phyloP scores from a whole-genome alignment of 495 filamentous ascomycete genomes.

The Aspergillus cavernicola region DNA sequence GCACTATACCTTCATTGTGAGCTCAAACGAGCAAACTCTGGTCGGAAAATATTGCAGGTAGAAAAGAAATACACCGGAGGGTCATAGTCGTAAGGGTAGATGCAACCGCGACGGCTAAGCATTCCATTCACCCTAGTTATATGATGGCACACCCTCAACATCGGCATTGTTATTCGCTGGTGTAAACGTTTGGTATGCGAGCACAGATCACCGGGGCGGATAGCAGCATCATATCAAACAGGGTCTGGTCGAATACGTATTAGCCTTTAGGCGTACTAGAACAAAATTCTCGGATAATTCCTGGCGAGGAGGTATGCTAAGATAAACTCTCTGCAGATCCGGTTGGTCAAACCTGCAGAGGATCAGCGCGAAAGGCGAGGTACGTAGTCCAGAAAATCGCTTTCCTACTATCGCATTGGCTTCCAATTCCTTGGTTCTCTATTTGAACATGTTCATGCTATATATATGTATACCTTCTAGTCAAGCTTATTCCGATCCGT shows the following conservation, averaged over 20 bases:
- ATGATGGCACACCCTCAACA: not conserved
- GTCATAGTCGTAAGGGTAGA: not conserved
- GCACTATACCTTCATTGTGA: slow-evolving; percentile 6
- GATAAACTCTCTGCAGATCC: not conserved
- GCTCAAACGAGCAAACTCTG: slow-evolving; percentile 1
- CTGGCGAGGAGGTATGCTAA: not conserved
- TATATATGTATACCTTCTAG: slow-evolving; percentile 11
- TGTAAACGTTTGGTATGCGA: slow-evolving; percentile 12
- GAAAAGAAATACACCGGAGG: slow-evolving; percentile 1
- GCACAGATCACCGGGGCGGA: slow-evolving; percentile 3
- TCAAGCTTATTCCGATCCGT: slow-evolving; percentile 24
- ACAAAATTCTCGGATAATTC: not conserved
- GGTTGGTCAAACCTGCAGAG: not conserved
- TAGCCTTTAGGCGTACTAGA: not conserved
- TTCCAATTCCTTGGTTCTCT: not conserved
- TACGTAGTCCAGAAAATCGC: not conserved
- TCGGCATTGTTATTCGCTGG: slow-evolving; percentile 5
- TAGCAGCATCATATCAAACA: not conserved
- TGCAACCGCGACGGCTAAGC: slow-evolving; percentile 3
- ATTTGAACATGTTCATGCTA: slow-evolving; percentile 5
- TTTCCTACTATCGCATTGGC: not conserved
- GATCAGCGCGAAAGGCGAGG: not conserved
- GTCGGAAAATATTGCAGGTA: slow-evolving; percentile 3
- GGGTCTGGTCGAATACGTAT: not conserved
- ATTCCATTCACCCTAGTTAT: slow-evolving; percentile 13